Evolutionary conservation across 371 early-diverging fungal genomes (phyloP), one percentile per base, ranked within the genome.

Genomic region (Coemansia sp.): DNA sequence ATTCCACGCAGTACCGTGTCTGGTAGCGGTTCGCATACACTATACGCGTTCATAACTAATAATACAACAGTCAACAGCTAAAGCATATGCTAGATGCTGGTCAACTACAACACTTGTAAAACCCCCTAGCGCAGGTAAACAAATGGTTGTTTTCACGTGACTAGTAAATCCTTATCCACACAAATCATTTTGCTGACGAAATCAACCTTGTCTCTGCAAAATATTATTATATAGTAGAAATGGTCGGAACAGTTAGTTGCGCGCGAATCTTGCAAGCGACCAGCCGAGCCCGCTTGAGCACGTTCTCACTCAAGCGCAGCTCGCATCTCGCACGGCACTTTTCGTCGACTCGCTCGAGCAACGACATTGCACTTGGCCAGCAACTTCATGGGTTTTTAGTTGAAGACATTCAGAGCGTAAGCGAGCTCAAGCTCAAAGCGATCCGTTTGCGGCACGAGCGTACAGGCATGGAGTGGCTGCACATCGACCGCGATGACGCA

Each of bases 381-480:
- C 63, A 65, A 37, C 18, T 68, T 18, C 77, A 76, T 26, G 77
- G 77, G 5, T 76, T 76, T 39, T 53, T 63, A 5, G 77, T 76
- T 1, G 63, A 73, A 42, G 63, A 59, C n/a, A 37, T 68, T 18
- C 72, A 68, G 45, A 52, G 39, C 0, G 74, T 76, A 8, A 27
- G 54, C 11, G 82, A 81, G 63, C 72, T 81, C 31, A 66, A 73
- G 39, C 68, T 81, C 8, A 63, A 54, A n/a, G 80, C 82, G 7
- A 55, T 81, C 48, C 69, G 67, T 1, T 63, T 81, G 39, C 69
- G 67, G 66, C 95, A 95, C 77, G 82, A 84, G 37, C 81, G 82
- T 24, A 94, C 95, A 1, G 93, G 93, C 14, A 94, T 95, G 14
- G 85, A 91, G 56, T 92, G 92, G 79, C 82, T 95, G 58, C 96